Base-by-base conservation (phyloP, 2,329 filamentous ascomycete species). In the Dactylellina parvicollis region DNA sequence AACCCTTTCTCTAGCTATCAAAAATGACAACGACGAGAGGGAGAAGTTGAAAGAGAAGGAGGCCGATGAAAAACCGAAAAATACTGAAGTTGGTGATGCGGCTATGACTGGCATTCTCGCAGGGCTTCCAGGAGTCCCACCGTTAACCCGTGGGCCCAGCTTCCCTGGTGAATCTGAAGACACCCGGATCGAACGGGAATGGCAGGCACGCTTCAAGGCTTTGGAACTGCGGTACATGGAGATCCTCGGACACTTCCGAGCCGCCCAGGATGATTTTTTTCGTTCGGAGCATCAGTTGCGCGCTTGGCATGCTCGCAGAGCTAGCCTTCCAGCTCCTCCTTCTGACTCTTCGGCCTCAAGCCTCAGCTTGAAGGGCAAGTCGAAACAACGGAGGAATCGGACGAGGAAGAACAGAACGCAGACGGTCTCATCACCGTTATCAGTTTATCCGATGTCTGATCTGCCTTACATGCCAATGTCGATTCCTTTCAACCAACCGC, bases 21-120 rank as follows among this genome's bases (percentile, higher is more conserved):
- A 92, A 79, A 85, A 88, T 56, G 84, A 92, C 24, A 91, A 95
- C 79, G 87, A 89, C 69, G 86, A 89, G 54, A 89, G 89, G 79
- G 86, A 85, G 64, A 83, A 87, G 10, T 85, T 86, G 1, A 88
- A 85, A 14, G 86, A 83, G n/a, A 84, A 88, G 64, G 84, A 87
- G 47, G 87, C 88, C 36, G 86, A 87, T 12, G 84, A 83, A 82
- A 73, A 73, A 22, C 46, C 52, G 1, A 83, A 57, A 83, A 85
- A 57, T 82, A 81, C 60, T 20, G 69, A 66, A 18, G 12, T 34
- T 1, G 42, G 10, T 12, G 60, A 73, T 24, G 52, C 38, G 14
- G 14, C 44, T 12, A 26, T 26, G 18, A 40, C 56, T 34, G 56
- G 65, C 1, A 57, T 64, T 20, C n/a, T 73, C 8, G 38, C 59